Base-by-base conservation (phyloP, 1,139 yeast genomes). In the Ogataea hybrid region DNA sequence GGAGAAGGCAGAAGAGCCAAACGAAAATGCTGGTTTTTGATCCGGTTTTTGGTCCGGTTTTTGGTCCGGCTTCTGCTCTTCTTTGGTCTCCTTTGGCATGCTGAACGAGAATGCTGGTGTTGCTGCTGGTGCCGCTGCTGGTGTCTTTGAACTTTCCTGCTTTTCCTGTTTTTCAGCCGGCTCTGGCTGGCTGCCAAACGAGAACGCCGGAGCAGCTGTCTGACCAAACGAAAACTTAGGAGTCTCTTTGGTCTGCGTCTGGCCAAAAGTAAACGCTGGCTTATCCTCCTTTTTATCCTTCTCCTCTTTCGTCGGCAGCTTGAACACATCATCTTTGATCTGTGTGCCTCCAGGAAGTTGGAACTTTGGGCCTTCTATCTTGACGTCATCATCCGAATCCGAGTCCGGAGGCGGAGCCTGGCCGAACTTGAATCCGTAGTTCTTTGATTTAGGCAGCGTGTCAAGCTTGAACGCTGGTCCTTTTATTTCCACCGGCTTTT, bases 301-400 rank as follows among this genome's bases (percentile, higher is more conserved):
- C 9, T 28, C 38, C 22, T 38, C 29, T 14, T 39, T 35, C n/a
- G 37, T 35, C 16, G 49, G 54, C 23, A 61, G 53, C 21, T 50
- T 53, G 41, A 58, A 61, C 16, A 44, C 61, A 29, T 56, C 37
- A 22, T 58, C 63, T 28, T 45, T 44, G 17, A 48, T 44, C 23
- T 49, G 32, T 14, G 56, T 41, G 44, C 53, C 49, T 1, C 49
- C 62, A 43, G 76, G 75, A 50, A 81, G 73, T 5, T 73, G 70
- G 56, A 84, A 84, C 11, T 75, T 64, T 16, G 90, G 90, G 4
- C 89, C 90, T 51, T 80, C 74, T 18, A 80, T 74, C 52, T 75
- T 78, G 14, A 78, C 61, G 39, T 79, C 84, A 39, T 76, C 73
- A 22, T 77, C 80, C 8, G 77, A 71, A 36, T 77, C 79, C 2